These are phyloP conservation scores for Auricularia heimuer DNA, from an alignment of 768 basidiomycete species.

Conservation along the genomic window DNA sequence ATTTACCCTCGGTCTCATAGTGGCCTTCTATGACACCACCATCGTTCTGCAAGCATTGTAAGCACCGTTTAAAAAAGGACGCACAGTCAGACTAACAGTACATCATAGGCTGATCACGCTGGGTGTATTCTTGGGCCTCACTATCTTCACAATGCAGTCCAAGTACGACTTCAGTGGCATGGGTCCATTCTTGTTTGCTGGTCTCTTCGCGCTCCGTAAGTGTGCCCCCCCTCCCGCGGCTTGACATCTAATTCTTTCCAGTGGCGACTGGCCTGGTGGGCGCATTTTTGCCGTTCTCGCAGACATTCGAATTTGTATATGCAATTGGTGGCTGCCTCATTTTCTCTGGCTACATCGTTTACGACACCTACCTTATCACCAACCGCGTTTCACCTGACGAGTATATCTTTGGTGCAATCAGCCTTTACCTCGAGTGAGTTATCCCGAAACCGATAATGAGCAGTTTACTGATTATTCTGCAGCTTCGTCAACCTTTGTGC, in stretches of 20 bases:
- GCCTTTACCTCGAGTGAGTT: constrained; percentile 87
- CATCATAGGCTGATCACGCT: constrained; percentile 64
- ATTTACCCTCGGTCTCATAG: constrained; percentile 76
- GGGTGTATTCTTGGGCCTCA: constrained; percentile 88
- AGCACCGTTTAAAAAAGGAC: constrained; percentile 18
- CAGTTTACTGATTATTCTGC: constrained; percentile 13
- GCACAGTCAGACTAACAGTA: not conserved
- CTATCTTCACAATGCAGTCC: constrained; percentile 89
- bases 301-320: constrained; percentile 72
- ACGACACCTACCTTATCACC: constrained; percentile 87
- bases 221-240: constrained; percentile 14
- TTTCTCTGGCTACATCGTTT: constrained; percentile 86
- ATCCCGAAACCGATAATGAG: not conserved
- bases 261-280: constrained; percentile 77
- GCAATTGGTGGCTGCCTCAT: constrained; percentile 69
- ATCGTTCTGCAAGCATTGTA: constrained; percentile 83
- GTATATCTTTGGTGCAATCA: constrained; percentile 81
- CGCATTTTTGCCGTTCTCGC: constrained; percentile 77
- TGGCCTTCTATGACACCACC: constrained; percentile 60
- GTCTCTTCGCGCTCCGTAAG: constrained; percentile 64
- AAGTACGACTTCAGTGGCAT: constrained; percentile 96
- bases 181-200: constrained; percentile 84
- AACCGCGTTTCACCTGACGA: constrained; percentile 86
- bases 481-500: constrained; percentile 74
- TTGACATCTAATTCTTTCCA: constrained; percentile 17